Conservation (phyloP, 1,139 yeast genomes). For the Hemisphaericaspora xylofermentans region DNA sequence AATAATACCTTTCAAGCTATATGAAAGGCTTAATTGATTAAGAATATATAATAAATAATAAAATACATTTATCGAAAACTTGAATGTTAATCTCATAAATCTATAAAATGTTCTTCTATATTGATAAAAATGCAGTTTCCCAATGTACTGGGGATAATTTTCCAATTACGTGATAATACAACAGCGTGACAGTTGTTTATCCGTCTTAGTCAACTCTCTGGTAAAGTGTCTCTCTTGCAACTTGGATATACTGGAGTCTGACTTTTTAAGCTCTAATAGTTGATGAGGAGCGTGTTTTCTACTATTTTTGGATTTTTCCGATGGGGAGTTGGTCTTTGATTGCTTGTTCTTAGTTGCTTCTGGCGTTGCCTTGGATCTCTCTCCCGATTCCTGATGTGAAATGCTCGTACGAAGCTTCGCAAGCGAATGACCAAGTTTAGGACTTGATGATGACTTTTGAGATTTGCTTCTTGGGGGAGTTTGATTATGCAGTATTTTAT, state of each 20-base stretch:
- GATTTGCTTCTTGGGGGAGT: neutral
- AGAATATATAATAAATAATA: neutral
- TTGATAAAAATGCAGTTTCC: neutral
- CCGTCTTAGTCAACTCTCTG: conserved; percentile 1
- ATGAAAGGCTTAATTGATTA: neutral
- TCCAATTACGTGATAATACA: conserved; percentile 14
- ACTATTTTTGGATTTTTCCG: neutral
- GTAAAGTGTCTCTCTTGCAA: conserved; percentile 5
- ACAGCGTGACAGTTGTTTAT: conserved; percentile 11
- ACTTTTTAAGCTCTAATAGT: neutral
- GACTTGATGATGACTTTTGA: neutral
- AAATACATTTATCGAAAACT: too few species aligned
- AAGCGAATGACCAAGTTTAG: too few species aligned
- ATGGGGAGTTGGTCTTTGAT: too few species aligned
- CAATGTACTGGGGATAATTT: neutral
- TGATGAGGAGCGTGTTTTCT: neutral
- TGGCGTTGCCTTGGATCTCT: too few species aligned
- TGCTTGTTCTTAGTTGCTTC: too few species aligned
- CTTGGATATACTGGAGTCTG: neutral
- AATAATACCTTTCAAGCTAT: neutral
- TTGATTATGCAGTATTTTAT: neutral
- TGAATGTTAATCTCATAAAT: too few species aligned
- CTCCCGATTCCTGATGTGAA: too few species aligned
- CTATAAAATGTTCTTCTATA: too few species aligned
- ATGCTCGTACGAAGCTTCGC: too few species aligned